Percentiles rank a stretch among this genome's conserved stretches.
These are phyloP conservation scores for Hygrophorus pudorinus DNA, from an alignment of 768 basidiomycete genomes.

Conservation along the genomic window DNA sequence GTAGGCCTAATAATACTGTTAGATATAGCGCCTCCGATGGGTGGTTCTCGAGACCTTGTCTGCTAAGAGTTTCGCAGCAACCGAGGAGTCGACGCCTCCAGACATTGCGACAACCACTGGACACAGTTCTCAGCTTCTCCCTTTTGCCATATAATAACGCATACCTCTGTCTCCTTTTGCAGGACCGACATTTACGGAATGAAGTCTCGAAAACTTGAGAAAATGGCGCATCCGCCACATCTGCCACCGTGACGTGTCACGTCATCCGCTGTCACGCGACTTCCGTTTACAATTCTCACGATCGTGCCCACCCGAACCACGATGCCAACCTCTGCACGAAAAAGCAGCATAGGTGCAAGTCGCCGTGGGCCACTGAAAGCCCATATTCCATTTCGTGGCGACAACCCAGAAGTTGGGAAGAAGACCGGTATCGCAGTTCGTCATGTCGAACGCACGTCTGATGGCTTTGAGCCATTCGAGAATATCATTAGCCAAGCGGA, in stretches of 20 bases:
- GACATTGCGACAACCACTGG: slow-evolving; percentile 89
- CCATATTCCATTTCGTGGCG: slow-evolving; percentile 71
- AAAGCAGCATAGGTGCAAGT: slow-evolving; percentile 33
- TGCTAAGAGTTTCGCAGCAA: slow-evolving; percentile 68
- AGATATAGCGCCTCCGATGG: neutral
- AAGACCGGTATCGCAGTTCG: slow-evolving; percentile 66
- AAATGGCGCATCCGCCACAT: neutral
- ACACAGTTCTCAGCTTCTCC: neutral
- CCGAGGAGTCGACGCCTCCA: slow-evolving; percentile 92
- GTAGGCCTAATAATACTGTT: slow-evolving; percentile 41
- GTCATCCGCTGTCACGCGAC: too few species aligned
- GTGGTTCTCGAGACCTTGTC: slow-evolving; percentile 37
- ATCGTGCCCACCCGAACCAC: slow-evolving; percentile 3
- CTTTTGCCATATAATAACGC: too few species aligned
- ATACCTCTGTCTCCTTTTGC: slow-evolving; percentile 14
- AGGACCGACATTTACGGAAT: slow-evolving; percentile 2
- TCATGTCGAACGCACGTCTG: slow-evolving; percentile 62
- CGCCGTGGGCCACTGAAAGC: slow-evolving; percentile 53
- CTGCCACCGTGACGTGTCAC: too few species aligned
- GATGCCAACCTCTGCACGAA: slow-evolving; percentile 36
- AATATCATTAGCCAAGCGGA: slow-evolving; percentile 63
- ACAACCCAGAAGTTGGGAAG: slow-evolving; percentile 70
- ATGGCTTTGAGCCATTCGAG: slow-evolving; percentile 78
- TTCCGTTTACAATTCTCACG: too few species aligned
- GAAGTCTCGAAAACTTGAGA: neutral